These are phyloP conservation scores for Ophiostoma ulmi DNA, from an alignment of 2,329 filamentous ascomycete species.

Conservation along the genomic window DNA sequence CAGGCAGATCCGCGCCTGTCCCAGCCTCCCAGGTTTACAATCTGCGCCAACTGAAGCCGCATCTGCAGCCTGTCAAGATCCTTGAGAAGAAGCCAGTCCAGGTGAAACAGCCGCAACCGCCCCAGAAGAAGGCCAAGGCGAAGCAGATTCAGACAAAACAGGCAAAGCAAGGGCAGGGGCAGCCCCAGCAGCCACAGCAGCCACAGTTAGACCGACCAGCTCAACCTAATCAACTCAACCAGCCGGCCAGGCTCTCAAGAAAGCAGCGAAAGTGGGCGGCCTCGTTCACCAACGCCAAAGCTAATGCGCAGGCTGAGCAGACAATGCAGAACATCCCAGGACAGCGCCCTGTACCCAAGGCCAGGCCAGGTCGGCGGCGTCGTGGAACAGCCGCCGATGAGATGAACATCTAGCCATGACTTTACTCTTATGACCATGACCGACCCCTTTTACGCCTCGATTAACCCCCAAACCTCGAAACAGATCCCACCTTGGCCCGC, in stretches of 20 bases:
- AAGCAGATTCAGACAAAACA: not conserved
- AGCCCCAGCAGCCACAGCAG: conserved; percentile 4
- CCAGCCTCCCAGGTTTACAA: not conserved
- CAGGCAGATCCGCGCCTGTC: not conserved
- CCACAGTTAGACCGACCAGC: not conserved
- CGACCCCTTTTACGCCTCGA: not conserved
- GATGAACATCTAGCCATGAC: not conserved
- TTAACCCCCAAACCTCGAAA: not conserved
- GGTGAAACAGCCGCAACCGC: not conserved
- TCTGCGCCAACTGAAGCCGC: not conserved
- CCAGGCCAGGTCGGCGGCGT: not conserved
- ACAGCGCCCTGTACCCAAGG: not conserved
- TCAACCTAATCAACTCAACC: not conserved
- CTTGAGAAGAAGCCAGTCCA: not conserved
- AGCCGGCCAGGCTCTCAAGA: not conserved
- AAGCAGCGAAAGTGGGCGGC: not conserved
- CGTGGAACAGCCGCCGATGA: not conserved
- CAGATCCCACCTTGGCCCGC: not conserved
- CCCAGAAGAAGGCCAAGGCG: not conserved
- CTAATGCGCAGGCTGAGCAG: not conserved
- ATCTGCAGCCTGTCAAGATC: not conserved
- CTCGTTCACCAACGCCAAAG: not conserved
- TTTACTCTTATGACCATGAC: not conserved
- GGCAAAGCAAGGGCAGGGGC: not conserved
- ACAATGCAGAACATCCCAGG: not conserved